Base-by-base conservation (phyloP, 106 monocot genomes). In the Apostasia ramifera region DNA sequence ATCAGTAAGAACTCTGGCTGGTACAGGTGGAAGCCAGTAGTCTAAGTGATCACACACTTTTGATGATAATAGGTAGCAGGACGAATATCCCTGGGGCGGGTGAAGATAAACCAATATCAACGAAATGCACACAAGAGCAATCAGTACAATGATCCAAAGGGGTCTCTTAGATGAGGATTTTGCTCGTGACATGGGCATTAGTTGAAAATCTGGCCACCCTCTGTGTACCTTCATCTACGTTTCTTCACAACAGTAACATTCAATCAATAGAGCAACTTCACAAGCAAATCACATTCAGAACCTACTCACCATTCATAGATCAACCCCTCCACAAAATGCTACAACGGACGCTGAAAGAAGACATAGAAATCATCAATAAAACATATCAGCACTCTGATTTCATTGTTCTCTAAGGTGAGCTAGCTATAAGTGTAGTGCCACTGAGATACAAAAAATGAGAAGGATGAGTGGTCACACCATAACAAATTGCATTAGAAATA, bases 131-230 rank as follows among this genome's bases (percentile, higher is more conserved):
- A 90, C 74, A 64, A 98, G 78, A 51, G 74, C 75, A 45, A 84
- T 12, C 77, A 93, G 78, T 44, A 82, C 66, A 40, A 90, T 80
- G 15, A 93, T 93, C 98, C 98, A 93, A 54, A 83, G 26, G 50
- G 98, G 98, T 70, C 83, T 93, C 77, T 59, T 98, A 14, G 90
- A 81, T 39, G 74, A 63, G 66, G 77, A 2, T 57, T 83, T 87
- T 3, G 78, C 57, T 58, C 90, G 85, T 47, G 76, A 69, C 5
- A 55, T 62, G 10, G 83, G 50, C 86, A 81, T 76, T 62, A 55
- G 55, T 53, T 79, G 71, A 54, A 48, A 45, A 63, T 75, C 69
- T 9, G 59, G 57, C 57, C 46, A 67, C 78, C 72, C 57, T 61
- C 48, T 39, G 9, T 67, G 50, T 2, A 14, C 51, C 74, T 79